Base-by-base conservation (phyloP, 148 eudicot species). In the Arbutus unedo region DNA sequence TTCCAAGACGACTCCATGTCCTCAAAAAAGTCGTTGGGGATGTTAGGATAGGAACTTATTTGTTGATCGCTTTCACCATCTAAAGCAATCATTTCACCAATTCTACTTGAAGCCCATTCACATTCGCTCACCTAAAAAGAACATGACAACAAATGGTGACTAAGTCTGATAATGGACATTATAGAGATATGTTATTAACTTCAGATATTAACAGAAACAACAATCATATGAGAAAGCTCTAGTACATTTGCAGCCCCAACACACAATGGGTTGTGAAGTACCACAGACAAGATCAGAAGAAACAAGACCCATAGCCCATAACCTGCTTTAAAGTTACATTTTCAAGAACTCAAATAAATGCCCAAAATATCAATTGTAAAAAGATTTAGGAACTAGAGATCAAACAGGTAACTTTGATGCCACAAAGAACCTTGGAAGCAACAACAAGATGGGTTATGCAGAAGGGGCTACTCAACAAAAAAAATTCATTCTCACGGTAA, bases 1-100 rank as follows among this genome's bases (percentile, higher is more conserved):
- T 93, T 96, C 98, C 98, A 96, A 59, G 94, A 84, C n/a, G 94
- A 92, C 86, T 96, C 99, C 86, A 90, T 89, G 71, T 92, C 98
- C 89, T 91, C 94, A 79, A 93, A 92, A 80, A 96, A 92, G 4
- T 92, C 97, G 86, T 87, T 82, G 21, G 99, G 98, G 73, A 96
- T 84, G 77, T 81, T 82, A 64, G 88, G 75, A 48, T 74, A 86
- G 25, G 93, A 90, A 86, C 89, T 88, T 47, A 87, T 77, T 60
- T 86, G 87, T 82, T 91, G 93, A 85, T 90, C 92, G 23, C 73
- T 85, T 89, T 94, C 99, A 80, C 90, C 91, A 59, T 96, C 95
- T 56, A 90, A 79, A 31, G 90, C 88, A 57, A 96, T 88, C 25
- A 94, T 86, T 86, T 96, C 99, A 79, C 92, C 90, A 85, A 96